Percentiles rank a stretch among this genome's conserved stretches.
Conservation (phyloP, 768 basidiomycete species). For the Pleurotus djamor region DNA sequence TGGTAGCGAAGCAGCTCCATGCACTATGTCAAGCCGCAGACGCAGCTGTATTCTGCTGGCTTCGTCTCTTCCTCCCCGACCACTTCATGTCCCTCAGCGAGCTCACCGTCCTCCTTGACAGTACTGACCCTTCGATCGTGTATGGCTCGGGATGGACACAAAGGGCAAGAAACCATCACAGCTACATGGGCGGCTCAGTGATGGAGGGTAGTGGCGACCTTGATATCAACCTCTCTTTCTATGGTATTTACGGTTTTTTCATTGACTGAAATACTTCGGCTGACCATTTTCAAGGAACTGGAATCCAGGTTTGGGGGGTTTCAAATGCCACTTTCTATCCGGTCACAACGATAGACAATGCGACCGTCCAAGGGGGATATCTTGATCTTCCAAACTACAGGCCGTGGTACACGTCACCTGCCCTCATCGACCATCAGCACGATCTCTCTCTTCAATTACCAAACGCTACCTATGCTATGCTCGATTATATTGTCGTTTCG, state of each 20-base stretch:
- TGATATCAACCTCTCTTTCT: conserved; percentile 1
- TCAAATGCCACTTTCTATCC: neutral
- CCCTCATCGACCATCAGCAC: conserved; percentile 3
- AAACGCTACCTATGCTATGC: conserved; percentile 1
- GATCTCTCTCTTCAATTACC: neutral
- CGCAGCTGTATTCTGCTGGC: neutral
- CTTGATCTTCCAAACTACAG: conserved; percentile 5
- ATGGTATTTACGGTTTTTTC: neutral
- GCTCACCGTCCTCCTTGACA: conserved; percentile 3
- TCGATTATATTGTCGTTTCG: conserved; percentile 38
- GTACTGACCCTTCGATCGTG: conserved; percentile 2
- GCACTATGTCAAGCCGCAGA: conserved; percentile 1
- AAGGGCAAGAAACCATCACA: neutral
- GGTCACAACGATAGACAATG: conserved; percentile 3
- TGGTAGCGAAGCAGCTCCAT: conserved; percentile 3
- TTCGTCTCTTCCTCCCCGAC: conserved; percentile 5
- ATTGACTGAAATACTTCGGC: neutral
- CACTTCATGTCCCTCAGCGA: conserved; percentile 5
- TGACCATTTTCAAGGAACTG: neutral
- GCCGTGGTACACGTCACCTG: conserved; percentile 8
- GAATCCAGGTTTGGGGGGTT: neutral
- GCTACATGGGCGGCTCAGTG: conserved; percentile 3
- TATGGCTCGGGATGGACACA: conserved; percentile 6
- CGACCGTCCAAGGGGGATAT: conserved; percentile 1
- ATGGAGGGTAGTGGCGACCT: conserved; percentile 5